Evolutionary conservation across 2,329 filamentous ascomycete species (phyloP), one percentile per base, ranked within the genome.

Genomic region (Blumeria hordei): DNA sequence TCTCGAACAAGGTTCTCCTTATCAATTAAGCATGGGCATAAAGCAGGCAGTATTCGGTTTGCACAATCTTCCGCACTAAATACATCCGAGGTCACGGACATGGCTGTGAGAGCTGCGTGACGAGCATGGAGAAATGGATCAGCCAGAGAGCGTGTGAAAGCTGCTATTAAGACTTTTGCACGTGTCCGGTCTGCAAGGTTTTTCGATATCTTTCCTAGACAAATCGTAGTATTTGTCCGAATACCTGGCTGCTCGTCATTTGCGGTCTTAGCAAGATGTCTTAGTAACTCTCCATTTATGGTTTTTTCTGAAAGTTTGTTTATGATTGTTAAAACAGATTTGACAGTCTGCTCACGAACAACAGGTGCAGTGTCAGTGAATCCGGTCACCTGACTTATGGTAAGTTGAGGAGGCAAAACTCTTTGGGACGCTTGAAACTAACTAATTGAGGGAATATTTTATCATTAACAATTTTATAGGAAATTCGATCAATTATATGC

Each of bases 201-300:
- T 62, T 87, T 88, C 12, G 92, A 88, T 61, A 98, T 95, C 64
- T 95, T 96, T 21, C 92, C 92, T 0, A 98, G 70, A 65, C 90
- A 96, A 55, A 98, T 98, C 1, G 92, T 98, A 0, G 92, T 98
- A 66, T 98, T 98, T 8, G 92, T 98, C 58, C 92, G 79, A 60
- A 98, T 98, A 0, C 92, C 92, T 0, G 92, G 88, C 64, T 98
- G 90, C 62, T 96, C 92, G 59, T 98, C 92, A 62, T 96, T 98
- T 49, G 92, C 88, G 1, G 90, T 95, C 67, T 94, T 95, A 45
- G 92, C 92, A 33, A 98, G 74, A 64, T 94, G 83, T 62, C 84
- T 85, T 21, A 98, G 71, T 10, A 98, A 74, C 62, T 98, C 92
- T 55, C 92, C 90, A 61, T 98, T 98, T 61, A 96, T 82, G 7